These are phyloP conservation scores for Trichoderma cornu-damae DNA, from an alignment of 2,329 filamentous ascomycete genomes.

Conservation along the genomic window DNA sequence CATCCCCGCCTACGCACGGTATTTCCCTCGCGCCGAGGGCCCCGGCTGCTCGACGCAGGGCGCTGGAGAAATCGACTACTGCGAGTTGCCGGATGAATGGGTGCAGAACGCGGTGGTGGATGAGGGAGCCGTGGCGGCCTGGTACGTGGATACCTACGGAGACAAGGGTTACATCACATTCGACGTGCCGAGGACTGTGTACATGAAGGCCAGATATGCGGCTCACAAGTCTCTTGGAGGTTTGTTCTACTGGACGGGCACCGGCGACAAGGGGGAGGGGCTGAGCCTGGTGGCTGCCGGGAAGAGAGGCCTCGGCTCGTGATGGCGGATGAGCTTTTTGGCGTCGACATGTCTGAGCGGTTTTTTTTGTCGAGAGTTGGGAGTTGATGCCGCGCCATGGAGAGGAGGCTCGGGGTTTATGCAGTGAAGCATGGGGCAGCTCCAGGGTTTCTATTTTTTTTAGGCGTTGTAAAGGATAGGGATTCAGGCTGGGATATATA, in stretches of 20 bases:
- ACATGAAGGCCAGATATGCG: conserved; percentile 57
- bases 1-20: conserved; percentile 58
- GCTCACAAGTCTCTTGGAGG: conserved; percentile 52
- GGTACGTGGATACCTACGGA: conserved; percentile 41
- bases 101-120: conserved; percentile 42
- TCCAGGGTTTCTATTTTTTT: too few relatives aligned
- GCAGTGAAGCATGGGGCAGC: background rate
- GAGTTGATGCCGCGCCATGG: background rate
- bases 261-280: conserved; percentile 49
- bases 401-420: background rate
- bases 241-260: conserved; percentile 65
- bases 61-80: conserved; percentile 56
- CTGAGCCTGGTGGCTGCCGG: conserved; percentile 58
- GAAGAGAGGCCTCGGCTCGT: conserved; percentile 43
- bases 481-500: too few relatives aligned
- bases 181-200: conserved; percentile 56
- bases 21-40: conserved; percentile 50
- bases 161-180: conserved; percentile 56
- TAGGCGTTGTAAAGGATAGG: too few relatives aligned
- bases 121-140: conserved; percentile 50
- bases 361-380: background rate
- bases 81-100: conserved; percentile 53
- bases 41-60: conserved; percentile 49
- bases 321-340: background rate
- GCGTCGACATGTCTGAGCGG: too few relatives aligned